These are phyloP conservation scores for Canavalia ensiformis DNA, from an alignment of 306 rosid species.

Conservation along the genomic window DNA sequence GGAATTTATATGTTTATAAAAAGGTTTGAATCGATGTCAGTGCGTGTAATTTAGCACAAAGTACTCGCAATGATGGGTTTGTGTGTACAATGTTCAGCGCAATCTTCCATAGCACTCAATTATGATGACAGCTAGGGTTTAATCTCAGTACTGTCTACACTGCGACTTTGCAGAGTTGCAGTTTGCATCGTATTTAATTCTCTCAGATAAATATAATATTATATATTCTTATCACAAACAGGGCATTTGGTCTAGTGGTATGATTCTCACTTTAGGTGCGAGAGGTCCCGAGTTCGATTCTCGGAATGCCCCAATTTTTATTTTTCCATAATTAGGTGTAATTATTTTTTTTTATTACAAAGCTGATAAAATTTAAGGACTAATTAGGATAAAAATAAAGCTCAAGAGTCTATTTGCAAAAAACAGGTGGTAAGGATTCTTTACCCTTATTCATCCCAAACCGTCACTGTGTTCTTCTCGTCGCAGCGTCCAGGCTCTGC, in stretches of 20 bases:
- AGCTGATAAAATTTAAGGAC: too few species aligned
- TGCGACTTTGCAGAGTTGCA: neutral
- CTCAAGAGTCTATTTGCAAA: too few species aligned
- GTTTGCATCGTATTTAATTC: neutral
- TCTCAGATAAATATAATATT: too few species aligned
- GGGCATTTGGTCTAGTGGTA: constrained; percentile 67
- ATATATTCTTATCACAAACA: too few species aligned
- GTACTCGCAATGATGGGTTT: constrained; percentile 36
- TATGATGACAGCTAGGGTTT: constrained; percentile 44
- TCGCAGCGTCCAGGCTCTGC: too few species aligned
- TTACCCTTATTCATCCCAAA: too few species aligned
- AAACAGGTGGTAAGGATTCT: too few species aligned
- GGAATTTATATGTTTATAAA: neutral
- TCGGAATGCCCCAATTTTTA: constrained; percentile 54
- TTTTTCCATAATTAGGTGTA: too few species aligned
- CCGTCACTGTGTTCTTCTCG: too few species aligned
- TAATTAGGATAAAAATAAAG: too few species aligned
- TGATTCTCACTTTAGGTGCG: constrained; percentile 66
- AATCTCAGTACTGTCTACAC: neutral
- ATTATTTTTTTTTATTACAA: too few species aligned
- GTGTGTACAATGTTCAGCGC: constrained; percentile 11
- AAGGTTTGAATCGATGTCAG: constrained; percentile 9
- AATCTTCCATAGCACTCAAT: constrained; percentile 40
- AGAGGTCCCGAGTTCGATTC: constrained; percentile 68
- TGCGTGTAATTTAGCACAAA: constrained; percentile 10